A percentile compares a stretch with the other conserved stretches of the same genome.
These are phyloP conservation scores for Calonectria pseudoreteaudii DNA, from an alignment of 2,329 filamentous ascomycete genomes.

Conservation along the genomic window DNA sequence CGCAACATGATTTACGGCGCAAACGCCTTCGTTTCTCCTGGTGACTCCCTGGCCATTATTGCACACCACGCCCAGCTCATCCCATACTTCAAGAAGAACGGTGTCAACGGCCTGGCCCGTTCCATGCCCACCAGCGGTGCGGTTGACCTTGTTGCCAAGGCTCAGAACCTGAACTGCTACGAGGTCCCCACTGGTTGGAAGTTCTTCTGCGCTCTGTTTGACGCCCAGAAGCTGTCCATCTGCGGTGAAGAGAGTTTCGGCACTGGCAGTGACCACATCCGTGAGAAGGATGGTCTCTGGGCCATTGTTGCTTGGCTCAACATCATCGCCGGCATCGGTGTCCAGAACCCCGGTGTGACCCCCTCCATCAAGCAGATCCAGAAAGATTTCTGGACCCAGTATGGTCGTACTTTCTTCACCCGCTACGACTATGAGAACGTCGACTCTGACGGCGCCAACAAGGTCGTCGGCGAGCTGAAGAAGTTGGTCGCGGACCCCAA, in stretches of 20 bases:
- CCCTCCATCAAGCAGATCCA: constrained; percentile 97
- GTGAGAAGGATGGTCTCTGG: constrained; percentile 99
- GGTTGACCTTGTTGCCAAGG: constrained; percentile 95
- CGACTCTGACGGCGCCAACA: constrained; percentile 89
- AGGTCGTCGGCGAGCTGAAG: constrained; percentile 85
- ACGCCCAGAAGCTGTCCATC: constrained; percentile 95
- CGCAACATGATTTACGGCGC: constrained; percentile 99
- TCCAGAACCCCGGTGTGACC: constrained; percentile 81
- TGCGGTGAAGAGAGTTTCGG: constrained; percentile 99
- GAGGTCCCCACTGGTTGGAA: constrained; percentile 99
- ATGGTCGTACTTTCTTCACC: constrained; percentile 98
- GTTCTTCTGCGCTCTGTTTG: constrained; percentile 97
- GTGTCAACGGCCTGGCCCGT: constrained; percentile 92
- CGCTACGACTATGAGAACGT: constrained; percentile 98
- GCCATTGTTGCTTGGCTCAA: constrained; percentile 98
- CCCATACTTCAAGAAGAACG: constrained; percentile 98
- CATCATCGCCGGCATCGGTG: constrained; percentile 94
- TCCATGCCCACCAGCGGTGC: constrained; percentile 98
- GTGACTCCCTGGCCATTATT: constrained; percentile 97
- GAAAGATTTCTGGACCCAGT: constrained; percentile 95
- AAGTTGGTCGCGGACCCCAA: constrained; percentile 78
- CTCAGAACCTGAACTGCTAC: constrained; percentile 90
- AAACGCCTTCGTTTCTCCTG: constrained; percentile 94
- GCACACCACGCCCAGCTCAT: constrained; percentile 96
- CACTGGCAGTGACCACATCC: constrained; percentile 97